These are phyloP conservation scores for Phyllosticta ampelicida DNA, from an alignment of 2,329 filamentous ascomycete genomes.

Conservation along the genomic window DNA sequence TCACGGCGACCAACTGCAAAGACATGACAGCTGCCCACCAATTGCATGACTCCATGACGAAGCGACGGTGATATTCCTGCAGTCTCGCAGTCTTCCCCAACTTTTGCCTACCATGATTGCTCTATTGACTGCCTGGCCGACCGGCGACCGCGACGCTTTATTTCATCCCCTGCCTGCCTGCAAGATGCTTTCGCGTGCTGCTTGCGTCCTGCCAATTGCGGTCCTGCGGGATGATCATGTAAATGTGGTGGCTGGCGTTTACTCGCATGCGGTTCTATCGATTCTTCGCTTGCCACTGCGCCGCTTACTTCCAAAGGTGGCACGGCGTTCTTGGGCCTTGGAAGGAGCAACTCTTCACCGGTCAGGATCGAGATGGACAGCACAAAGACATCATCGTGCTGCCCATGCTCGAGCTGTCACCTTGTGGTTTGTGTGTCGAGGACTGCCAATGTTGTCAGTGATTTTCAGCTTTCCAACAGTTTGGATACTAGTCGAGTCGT, in stretches of 20 bases:
- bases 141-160: not conserved
- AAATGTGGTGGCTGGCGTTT: constrained; percentile 8
- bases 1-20: not conserved
- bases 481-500: not conserved
- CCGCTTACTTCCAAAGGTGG: constrained; percentile 5
- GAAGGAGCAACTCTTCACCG: constrained; percentile 3
- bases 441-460: not conserved
- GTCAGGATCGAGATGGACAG: not conserved
- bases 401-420: not conserved
- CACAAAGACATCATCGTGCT: not conserved
- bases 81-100: constrained; percentile 7
- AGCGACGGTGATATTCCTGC: constrained; percentile 7
- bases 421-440: not conserved
- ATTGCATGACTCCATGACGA: not conserved
- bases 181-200: not conserved
- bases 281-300: constrained; percentile 8
- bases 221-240: not conserved
- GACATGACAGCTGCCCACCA: not conserved
- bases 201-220: constrained; percentile 3
- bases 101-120: not conserved
- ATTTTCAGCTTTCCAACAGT: not conserved
- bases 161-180: not conserved
- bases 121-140: constrained; percentile 1
- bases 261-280: constrained; percentile 7
- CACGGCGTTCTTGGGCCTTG: constrained; percentile 7